Base-by-base conservation (phyloP, 2,329 filamentous ascomycete genomes). In the Talaromyces marneffei region DNA sequence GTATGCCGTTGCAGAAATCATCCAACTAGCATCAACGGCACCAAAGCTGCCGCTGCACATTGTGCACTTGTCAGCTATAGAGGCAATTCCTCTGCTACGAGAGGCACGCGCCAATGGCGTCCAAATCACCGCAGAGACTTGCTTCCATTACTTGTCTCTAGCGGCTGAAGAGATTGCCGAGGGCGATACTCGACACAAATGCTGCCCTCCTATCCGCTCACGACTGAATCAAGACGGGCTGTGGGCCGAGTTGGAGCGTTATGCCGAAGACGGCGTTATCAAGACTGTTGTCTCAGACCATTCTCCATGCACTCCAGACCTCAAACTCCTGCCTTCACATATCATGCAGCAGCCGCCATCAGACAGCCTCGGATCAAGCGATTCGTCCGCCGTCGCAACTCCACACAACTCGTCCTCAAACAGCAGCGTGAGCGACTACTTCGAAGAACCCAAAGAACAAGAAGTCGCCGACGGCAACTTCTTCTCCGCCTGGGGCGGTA, bases 401-500 rank as follows among this genome's bases (percentile, higher is more conserved):
- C 63, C 63, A 16, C 48, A 20, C 3, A 48, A 40, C 8, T 40
- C 35, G 10, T 33, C 57, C 12, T 57, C 62, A 9, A 60, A 33
- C 42, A 63, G 58, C 59, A 64, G 63, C 46, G 57, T 59, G 39
- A 60, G 63, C 2, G 57, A 77, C 2, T 63, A 68, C 39, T 54
- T 65, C 20, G 53, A 64, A n/a, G 52, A 73, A 55, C 63, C 71
- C 58, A 59, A 67, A 63, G 63, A 75, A 25, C 67, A 71, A 46
- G 74, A 77, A 16, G 68, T 69, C 6, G 72, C 78, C 18, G 70
- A 75, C 10, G 94, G 94, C 39, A 91, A 97, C 77, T 97, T 99
- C 82, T 94, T 97, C 77, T 86, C 89, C 3, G 92, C 92, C 0
- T 99, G 94, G 94, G 94, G 94, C 59, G 94, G 94, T 14, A 96